A percentile compares a stretch with the other conserved stretches of the same genome.
Evolutionary conservation across 2,329 filamentous ascomycete genomes (phyloP).

Genomic region (Hypoxylon rubiginosum): DNA sequence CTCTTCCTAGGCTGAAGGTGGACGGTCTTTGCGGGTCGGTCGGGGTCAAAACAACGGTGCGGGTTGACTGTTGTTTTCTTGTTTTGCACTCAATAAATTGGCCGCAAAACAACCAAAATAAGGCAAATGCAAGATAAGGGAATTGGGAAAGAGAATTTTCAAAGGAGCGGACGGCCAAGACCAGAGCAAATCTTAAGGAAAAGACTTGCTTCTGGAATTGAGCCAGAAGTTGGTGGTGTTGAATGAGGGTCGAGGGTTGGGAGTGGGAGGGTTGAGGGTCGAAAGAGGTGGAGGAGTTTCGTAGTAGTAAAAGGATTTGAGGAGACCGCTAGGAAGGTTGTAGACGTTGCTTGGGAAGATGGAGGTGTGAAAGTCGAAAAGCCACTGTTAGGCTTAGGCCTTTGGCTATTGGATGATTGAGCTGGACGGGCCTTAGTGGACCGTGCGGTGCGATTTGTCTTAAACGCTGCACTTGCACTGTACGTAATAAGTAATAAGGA

Average conservation of each 20-base stretch:
- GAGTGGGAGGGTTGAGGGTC: not conserved
- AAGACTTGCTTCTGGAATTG: constrained; percentile 69
- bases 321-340: constrained; percentile 30
- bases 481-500: constrained; percentile 38
- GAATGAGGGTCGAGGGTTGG: constrained; percentile 50
- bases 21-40: constrained; percentile 6
- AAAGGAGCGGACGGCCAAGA: constrained; percentile 73
- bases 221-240: constrained; percentile 59
- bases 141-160: constrained; percentile 46
- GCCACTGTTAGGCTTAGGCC: constrained; percentile 28
- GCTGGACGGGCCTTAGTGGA: constrained; percentile 8
- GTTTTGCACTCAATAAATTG: constrained; percentile 40
- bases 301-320: constrained; percentile 36
- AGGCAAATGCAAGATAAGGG: constrained; percentile 47
- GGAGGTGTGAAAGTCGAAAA: constrained; percentile 22
- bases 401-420: constrained; percentile 30
- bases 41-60: constrained; percentile 29
- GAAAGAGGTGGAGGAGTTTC: constrained; percentile 36
- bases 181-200: constrained; percentile 64
- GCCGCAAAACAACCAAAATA: constrained; percentile 45
- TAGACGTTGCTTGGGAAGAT: constrained; percentile 28
- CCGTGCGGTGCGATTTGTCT: constrained; percentile 30
- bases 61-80: constrained; percentile 27
- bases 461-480: constrained; percentile 14
- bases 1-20: constrained; percentile 26